Conservation (phyloP, 495 filamentous ascomycete genomes). For the Penicillium crystallinum region DNA sequence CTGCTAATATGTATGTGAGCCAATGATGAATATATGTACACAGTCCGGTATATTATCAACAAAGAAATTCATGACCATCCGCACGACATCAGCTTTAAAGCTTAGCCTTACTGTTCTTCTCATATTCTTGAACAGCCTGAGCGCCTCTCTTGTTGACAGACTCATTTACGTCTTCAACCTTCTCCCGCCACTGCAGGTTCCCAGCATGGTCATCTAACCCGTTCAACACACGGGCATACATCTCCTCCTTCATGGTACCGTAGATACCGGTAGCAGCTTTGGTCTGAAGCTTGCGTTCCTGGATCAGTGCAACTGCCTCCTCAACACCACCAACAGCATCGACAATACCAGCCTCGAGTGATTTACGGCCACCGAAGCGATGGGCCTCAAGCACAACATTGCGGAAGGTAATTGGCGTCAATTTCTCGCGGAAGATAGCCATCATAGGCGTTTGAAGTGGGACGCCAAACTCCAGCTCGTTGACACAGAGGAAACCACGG, state of each 20-base stretch:
- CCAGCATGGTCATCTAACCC: constrained; percentile 43
- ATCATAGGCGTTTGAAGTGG: constrained; percentile 67
- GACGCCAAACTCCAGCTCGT: constrained; percentile 73
- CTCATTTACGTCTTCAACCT: constrained; percentile 28
- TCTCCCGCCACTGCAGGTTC: constrained; percentile 43
- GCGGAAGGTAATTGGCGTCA: constrained; percentile 49
- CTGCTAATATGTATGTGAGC: neutral
- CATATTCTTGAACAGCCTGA: constrained; percentile 34
- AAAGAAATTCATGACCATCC: neutral
- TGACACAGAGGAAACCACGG: constrained; percentile 67
- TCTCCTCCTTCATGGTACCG: constrained; percentile 63
- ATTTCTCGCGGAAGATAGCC: constrained; percentile 66
- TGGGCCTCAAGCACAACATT: constrained; percentile 63
- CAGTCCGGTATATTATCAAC: neutral
- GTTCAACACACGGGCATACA: constrained; percentile 59
- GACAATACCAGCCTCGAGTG: constrained; percentile 59
- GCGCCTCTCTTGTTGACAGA: constrained; percentile 18
- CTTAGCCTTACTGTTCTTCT: constrained; percentile 41
- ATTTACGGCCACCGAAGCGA: constrained; percentile 55
- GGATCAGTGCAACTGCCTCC: constrained; percentile 52
- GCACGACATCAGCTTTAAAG: constrained; percentile 24
- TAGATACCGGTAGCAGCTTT: constrained; percentile 61
- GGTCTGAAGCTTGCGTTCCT: constrained; percentile 47
- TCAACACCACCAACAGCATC: constrained; percentile 62
- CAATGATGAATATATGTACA: neutral